A percentile compares a stretch with the other conserved stretches of the same genome.
phyloP scores from a whole-genome alignment of 495 filamentous ascomycete genomes.

The Apodospora peruviana region DNA sequence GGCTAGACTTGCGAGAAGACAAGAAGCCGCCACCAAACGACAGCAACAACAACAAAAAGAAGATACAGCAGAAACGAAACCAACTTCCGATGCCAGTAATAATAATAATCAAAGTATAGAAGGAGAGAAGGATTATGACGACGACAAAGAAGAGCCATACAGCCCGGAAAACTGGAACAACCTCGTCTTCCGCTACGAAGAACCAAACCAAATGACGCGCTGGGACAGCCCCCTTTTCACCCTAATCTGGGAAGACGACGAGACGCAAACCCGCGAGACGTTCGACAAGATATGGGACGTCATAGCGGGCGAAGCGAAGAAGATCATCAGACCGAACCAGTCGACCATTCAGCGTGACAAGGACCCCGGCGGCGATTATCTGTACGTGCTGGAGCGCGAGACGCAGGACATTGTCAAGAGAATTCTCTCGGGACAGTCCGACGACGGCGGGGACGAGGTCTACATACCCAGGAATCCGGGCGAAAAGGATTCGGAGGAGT shows the following conservation, averaged over 20 bases:
- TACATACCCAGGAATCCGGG: constrained; percentile 26
- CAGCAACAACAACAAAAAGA: background rate
- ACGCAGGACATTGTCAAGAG: constrained; percentile 75
- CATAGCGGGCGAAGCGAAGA: constrained; percentile 54
- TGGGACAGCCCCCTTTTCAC: constrained; percentile 97
- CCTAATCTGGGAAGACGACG: constrained; percentile 71
- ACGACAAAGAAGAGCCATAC: constrained; percentile 51
- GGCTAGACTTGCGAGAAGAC: constrained; percentile 25
- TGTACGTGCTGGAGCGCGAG: constrained; percentile 78
- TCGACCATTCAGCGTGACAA: constrained; percentile 65
- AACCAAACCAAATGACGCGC: constrained; percentile 88
- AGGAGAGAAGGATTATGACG: constrained; percentile 6
- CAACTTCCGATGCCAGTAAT: background rate
- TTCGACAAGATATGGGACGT: constrained; percentile 71
- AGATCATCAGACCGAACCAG: constrained; percentile 66
- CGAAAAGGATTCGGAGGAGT: constrained; percentile 26
- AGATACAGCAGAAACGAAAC: background rate
- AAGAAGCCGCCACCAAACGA: constrained; percentile 3
- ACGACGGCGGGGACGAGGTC: constrained; percentile 53
- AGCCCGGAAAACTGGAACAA: constrained; percentile 74
- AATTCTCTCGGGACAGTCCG: constrained; percentile 68
- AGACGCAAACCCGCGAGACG: constrained; percentile 34
- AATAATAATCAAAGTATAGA: background rate
- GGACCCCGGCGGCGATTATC: constrained; percentile 65
- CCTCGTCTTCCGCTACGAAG: constrained; percentile 90